Percentiles rank a stretch among this genome's conserved stretches.
Conservation (phyloP, 164 flowering plant species). For the Malania oleifera region DNA sequence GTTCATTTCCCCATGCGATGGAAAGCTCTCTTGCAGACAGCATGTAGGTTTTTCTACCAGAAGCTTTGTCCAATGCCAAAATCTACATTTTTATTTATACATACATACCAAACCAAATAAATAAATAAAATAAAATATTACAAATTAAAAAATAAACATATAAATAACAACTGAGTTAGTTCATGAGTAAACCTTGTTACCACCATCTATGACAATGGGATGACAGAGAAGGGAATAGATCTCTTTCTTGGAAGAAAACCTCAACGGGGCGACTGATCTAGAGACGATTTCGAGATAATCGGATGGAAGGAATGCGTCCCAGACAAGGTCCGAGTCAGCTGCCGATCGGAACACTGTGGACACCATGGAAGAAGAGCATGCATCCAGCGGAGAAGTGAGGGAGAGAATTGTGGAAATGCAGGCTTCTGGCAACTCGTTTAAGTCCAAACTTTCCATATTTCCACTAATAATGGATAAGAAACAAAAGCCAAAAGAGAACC, state of each 20-base stretch:
- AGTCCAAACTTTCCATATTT: too few species aligned
- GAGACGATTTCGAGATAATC: conserved; percentile 34
- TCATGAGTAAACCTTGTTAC: conserved; percentile 45
- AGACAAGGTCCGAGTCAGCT: conserved; percentile 36
- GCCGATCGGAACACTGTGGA: conserved; percentile 21
- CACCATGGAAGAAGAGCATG: conserved; percentile 21
- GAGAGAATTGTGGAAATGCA: conserved; percentile 34
- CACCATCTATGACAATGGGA: conserved; percentile 37
- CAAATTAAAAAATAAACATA: not conserved
- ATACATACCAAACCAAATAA: not conserved
- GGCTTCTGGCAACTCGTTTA: conserved; percentile 39
- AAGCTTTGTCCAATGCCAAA: conserved; percentile 30
- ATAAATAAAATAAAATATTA: not conserved
- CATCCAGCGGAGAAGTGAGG: conserved; percentile 44
- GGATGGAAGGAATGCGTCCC: conserved; percentile 52
- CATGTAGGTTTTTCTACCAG: conserved; percentile 33
- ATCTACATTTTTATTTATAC: conserved; percentile 19
- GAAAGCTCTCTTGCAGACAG: conserved; percentile 43
- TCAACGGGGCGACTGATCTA: conserved; percentile 21
- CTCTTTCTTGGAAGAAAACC: conserved; percentile 41
- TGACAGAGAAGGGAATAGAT: conserved; percentile 32
- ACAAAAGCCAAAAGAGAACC: too few species aligned
- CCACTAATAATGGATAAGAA: too few species aligned
- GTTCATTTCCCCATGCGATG: conserved; percentile 34
- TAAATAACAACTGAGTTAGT: not conserved